phyloP scores from a whole-genome alignment of 768 basidiomycete species.

The Leccinellum rugosiceps region DNA sequence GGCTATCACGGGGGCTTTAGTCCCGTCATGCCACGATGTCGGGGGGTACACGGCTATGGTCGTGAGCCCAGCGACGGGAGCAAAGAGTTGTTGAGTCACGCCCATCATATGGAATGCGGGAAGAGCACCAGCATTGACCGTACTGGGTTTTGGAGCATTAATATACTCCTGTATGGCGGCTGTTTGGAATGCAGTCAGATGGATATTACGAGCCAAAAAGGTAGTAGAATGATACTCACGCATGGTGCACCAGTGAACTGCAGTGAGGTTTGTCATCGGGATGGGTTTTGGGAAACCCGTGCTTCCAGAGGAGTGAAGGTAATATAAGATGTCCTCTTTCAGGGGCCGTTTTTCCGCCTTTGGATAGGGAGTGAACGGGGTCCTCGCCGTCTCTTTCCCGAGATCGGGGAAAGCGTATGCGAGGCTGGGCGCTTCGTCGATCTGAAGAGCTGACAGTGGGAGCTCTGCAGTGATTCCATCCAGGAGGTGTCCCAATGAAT shows the following conservation, averaged over 20 bases:
- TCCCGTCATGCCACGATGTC: background rate
- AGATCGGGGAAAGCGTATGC: constrained; percentile 11
- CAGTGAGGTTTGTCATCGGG: constrained; percentile 29
- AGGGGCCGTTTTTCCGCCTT: background rate
- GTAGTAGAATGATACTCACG: constrained; percentile 23
- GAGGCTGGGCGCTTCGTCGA: constrained; percentile 16
- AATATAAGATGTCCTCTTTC: constrained; percentile 28
- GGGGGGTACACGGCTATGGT: background rate
- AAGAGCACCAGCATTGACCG: background rate
- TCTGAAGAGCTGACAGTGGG: constrained; percentile 2
- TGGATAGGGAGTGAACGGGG: constrained; percentile 10
- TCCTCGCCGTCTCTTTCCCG: background rate
- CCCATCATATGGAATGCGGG: background rate
- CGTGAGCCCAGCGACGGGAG: background rate
- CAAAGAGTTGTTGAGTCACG: background rate
- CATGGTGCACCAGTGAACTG: constrained; percentile 34
- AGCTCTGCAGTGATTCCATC: constrained; percentile 26
- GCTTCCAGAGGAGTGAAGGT: constrained; percentile 50
- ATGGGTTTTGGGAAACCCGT: constrained; percentile 47
- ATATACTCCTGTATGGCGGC: background rate
- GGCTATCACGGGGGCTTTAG: constrained; percentile 17
- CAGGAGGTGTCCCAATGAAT: constrained; percentile 31
- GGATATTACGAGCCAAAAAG: background rate
- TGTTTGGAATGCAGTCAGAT: background rate
- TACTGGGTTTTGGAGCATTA: background rate